Conservation (phyloP, 2,329 filamentous ascomycete species). For the Chaetomiaceae sp. region DNA sequence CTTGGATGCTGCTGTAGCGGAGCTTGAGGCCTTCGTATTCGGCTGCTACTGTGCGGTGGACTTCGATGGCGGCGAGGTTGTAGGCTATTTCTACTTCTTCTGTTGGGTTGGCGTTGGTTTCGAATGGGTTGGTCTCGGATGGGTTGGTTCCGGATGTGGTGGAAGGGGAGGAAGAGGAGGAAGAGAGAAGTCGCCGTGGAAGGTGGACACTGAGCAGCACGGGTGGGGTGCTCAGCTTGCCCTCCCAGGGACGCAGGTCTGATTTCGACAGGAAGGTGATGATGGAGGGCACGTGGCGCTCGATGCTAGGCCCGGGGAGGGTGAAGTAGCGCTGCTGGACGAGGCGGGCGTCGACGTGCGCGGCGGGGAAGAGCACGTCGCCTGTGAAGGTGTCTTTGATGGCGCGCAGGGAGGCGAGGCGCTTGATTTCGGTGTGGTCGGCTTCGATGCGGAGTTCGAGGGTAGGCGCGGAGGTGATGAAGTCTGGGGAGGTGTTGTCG, state of each 20-base stretch:
- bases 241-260: constrained; percentile 43
- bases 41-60: constrained; percentile 44
- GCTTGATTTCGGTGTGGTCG: constrained; percentile 32
- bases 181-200: constrained; percentile 17
- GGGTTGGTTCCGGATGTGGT: not conserved
- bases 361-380: constrained; percentile 44
- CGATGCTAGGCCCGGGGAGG: constrained; percentile 27
- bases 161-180: no score
- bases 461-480: constrained; percentile 22
- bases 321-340: constrained; percentile 35
- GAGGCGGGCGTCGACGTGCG: constrained; percentile 47
- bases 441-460: constrained; percentile 38
- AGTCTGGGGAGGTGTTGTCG: constrained; percentile 9
- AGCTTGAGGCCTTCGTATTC: constrained; percentile 43
- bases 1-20: constrained; percentile 49
- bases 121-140: not conserved
- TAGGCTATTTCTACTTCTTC: constrained; percentile 29
- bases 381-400: constrained; percentile 35
- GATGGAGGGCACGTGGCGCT: constrained; percentile 34
- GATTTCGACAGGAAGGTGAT: constrained; percentile 42
- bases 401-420: constrained; percentile 34
- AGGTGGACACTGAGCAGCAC: constrained; percentile 25
- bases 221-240: constrained; percentile 47
- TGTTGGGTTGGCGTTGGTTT: not conserved
- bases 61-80: constrained; percentile 49